A percentile compares a stretch with the other conserved stretches of the same genome.
These are phyloP conservation scores for Thecaphora thlaspeos DNA, from an alignment of 1,284 basidiomycete genomes.

Conservation along the genomic window DNA sequence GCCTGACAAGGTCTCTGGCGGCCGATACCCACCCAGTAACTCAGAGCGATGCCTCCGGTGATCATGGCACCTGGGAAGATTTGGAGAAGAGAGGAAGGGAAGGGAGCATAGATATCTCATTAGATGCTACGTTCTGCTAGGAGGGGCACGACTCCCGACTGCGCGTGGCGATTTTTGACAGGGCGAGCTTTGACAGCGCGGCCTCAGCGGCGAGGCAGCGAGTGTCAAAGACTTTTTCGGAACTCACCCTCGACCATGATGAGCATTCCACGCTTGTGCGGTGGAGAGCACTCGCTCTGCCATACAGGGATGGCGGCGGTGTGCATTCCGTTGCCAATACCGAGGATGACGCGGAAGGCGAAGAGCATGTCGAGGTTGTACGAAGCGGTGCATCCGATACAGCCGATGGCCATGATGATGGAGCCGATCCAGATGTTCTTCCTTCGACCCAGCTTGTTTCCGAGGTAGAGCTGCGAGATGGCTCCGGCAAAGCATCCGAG, in stretches of 20 bases:
- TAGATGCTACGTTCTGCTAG: too few species aligned
- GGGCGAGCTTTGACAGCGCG: too few species aligned
- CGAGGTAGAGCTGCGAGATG: slow-evolving; percentile 50
- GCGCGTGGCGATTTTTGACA: too few species aligned
- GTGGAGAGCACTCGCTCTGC: slow-evolving; percentile 53
- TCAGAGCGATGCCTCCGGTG: slow-evolving; percentile 20
- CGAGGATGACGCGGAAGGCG: slow-evolving; percentile 50
- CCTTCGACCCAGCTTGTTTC: slow-evolving; percentile 49
- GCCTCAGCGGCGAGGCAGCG: too few species aligned
- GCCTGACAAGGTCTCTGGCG: too few species aligned
- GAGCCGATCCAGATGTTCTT: slow-evolving; percentile 53
- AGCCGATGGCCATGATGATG: slow-evolving; percentile 46
- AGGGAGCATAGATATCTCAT: too few species aligned
- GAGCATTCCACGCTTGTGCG: slow-evolving; percentile 53
- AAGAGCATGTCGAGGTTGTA: slow-evolving; percentile 44
- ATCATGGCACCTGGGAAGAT: slow-evolving; percentile 40
- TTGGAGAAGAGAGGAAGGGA: too few species aligned
- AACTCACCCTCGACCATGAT: slow-evolving; percentile 57
- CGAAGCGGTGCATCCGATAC: slow-evolving; percentile 41
- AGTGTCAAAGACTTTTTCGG: too few species aligned
- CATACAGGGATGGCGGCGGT: slow-evolving; percentile 56
- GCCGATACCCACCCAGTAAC: slow-evolving; percentile 36
- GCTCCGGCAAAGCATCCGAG: slow-evolving; percentile 52
- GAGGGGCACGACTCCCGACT: too few species aligned
- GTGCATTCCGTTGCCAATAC: slow-evolving; percentile 56